phyloP scores from a whole-genome alignment of 2,329 filamentous ascomycete species.

The Monascus ruber region DNA sequence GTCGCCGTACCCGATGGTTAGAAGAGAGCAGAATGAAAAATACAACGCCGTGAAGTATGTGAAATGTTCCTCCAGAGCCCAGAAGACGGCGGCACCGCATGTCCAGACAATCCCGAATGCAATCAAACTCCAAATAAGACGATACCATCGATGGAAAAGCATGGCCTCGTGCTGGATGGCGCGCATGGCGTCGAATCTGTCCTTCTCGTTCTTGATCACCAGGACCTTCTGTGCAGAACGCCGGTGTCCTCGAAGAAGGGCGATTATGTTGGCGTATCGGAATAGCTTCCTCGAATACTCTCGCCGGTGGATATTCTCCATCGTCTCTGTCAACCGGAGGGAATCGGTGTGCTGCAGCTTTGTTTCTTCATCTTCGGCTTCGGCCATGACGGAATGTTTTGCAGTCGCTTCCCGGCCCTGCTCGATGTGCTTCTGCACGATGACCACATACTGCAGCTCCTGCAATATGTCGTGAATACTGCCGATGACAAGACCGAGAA shows the following conservation, averaged over 20 bases:
- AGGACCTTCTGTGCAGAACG: conserved; percentile 36
- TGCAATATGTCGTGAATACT: conserved; percentile 59
- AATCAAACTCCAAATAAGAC: conserved; percentile 54
- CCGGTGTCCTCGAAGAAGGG: neutral
- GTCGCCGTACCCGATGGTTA: conserved; percentile 84
- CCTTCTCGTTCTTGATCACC: conserved; percentile 52
- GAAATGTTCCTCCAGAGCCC: conserved; percentile 40
- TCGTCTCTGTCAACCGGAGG: too few species aligned
- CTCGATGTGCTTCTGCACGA: conserved; percentile 49
- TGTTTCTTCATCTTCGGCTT: conserved; percentile 14
- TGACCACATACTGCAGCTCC: conserved; percentile 50
- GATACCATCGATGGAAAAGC: conserved; percentile 60
- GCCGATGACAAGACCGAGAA: conserved; percentile 70
- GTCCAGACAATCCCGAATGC: conserved; percentile 70
- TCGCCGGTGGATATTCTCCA: too few species aligned
- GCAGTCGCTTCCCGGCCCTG: conserved; percentile 44
- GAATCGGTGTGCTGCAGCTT: too few species aligned
- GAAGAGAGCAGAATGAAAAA: conserved; percentile 70
- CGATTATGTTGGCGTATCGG: neutral
- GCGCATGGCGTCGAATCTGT: conserved; percentile 71
- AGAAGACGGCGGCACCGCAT: conserved; percentile 67
- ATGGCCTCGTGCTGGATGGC: conserved; percentile 58
- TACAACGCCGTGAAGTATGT: conserved; percentile 73
- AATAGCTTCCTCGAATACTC: conserved; percentile 7
- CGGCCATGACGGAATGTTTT: conserved; percentile 39